phyloP scores from a whole-genome alignment of 2,329 filamentous ascomycete genomes.

The Bipolaris bicolor region DNA sequence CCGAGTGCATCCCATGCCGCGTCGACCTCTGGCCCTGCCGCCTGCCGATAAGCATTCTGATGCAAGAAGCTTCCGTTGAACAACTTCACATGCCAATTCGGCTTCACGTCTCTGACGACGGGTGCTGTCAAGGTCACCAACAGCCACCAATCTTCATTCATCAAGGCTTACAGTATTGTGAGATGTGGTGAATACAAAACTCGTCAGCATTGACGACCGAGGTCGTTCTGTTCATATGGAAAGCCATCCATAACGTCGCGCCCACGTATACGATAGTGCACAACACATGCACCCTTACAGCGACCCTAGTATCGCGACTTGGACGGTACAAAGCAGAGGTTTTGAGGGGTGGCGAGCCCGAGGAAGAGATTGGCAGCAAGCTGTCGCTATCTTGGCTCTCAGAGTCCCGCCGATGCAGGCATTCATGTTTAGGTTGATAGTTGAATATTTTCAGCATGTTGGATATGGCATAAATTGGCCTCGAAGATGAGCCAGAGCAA shows the following conservation, averaged over 20 bases:
- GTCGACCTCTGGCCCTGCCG: slow-evolving; percentile 61
- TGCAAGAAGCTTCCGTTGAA: slow-evolving; percentile 66
- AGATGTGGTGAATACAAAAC: slow-evolving; percentile 38
- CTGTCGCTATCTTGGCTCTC: slow-evolving; percentile 23
- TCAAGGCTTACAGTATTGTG: slow-evolving; percentile 37
- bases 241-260: slow-evolving; percentile 24
- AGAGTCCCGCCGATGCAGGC: slow-evolving; percentile 13
- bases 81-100: slow-evolving; percentile 49
- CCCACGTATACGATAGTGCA: slow-evolving; percentile 29
- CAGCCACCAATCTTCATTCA: too few relatives aligned
- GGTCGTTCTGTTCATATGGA: slow-evolving; percentile 17
- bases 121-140: slow-evolving; percentile 32
- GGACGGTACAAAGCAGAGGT: slow-evolving; percentile 4
- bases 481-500: too few relatives aligned
- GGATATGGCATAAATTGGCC: neutral
- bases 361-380: slow-evolving; percentile 16
- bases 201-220: slow-evolving; percentile 28
- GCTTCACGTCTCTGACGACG: slow-evolving; percentile 49
- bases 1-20: slow-evolving; percentile 62
- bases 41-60: slow-evolving; percentile 60
- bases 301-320: slow-evolving; percentile 14
- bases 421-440: slow-evolving; percentile 13
- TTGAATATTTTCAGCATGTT: slow-evolving; percentile 20
- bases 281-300: slow-evolving; percentile 20
- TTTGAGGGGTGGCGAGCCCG: slow-evolving; percentile 8